Conservation (phyloP, 108 stramenopile genomes). For the Seminavis robusta region DNA sequence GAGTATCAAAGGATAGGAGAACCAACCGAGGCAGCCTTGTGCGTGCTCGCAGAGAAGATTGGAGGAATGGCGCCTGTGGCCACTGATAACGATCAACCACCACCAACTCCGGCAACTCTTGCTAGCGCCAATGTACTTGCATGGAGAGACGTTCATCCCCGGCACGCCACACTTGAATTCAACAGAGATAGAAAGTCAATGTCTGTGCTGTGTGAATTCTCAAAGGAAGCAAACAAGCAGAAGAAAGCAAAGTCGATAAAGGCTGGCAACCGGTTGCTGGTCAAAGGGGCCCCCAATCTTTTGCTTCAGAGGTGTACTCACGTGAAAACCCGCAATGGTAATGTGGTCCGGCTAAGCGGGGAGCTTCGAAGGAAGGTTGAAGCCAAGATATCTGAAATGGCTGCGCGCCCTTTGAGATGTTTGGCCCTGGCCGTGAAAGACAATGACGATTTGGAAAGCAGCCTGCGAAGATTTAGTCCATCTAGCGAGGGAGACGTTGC, state of each 20-base stretch:
- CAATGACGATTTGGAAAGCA: slow-evolving; percentile 46
- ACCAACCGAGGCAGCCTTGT: slow-evolving; percentile 96
- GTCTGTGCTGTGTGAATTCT: slow-evolving; percentile 61
- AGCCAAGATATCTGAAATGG: slow-evolving; percentile 72
- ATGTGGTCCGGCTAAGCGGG: slow-evolving; percentile 62
- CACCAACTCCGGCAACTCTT: slow-evolving; percentile 23
- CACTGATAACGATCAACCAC: too few relatives aligned
- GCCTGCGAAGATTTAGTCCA: slow-evolving; percentile 41
- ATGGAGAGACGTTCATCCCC: slow-evolving; percentile 56
- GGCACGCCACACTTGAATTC: slow-evolving; percentile 93
- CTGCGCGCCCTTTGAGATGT: slow-evolving; percentile 89
- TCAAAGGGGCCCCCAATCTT: slow-evolving; percentile 97
- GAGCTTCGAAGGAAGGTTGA: slow-evolving; percentile 58
- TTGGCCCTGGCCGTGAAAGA: slow-evolving; percentile 93
- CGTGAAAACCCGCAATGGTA: slow-evolving; percentile 81
- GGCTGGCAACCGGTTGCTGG: slow-evolving; percentile 74
- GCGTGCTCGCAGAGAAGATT: slow-evolving; percentile 92
- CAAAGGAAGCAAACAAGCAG: not conserved
- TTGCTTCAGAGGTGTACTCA: slow-evolving; percentile 90
- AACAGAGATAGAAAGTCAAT: slow-evolving; percentile 81
- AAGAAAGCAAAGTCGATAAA: slow-evolving; percentile 1
- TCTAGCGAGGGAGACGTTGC: slow-evolving; percentile 31
- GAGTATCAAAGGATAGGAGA: slow-evolving; percentile 85
- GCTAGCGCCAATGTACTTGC: slow-evolving; percentile 67
- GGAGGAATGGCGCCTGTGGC: slow-evolving; percentile 39